Conservation (phyloP, 2,329 filamentous ascomycete species). For the Stagonosporopsis rhizophila region DNA sequence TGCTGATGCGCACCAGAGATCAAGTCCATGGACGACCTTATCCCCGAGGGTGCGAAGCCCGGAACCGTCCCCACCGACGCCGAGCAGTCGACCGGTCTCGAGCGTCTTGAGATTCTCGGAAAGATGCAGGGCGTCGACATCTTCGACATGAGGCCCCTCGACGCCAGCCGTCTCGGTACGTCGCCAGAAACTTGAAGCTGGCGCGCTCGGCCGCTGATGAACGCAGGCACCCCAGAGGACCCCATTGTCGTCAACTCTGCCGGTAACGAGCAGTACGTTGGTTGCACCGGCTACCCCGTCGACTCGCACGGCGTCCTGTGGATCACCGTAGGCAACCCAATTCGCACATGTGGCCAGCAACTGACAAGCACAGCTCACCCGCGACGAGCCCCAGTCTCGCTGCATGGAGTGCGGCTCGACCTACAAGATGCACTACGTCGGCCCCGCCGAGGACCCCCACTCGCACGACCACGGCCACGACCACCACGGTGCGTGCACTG, state of each 20-base stretch:
- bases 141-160: conserved; percentile 97
- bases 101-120: conserved; percentile 97
- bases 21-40: conserved; percentile 79
- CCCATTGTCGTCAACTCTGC: conserved; percentile 87
- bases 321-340: conserved; percentile 74
- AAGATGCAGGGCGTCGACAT: conserved; percentile 99
- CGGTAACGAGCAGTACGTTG: conserved; percentile 94
- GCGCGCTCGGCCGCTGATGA: conserved; percentile 16
- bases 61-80: conserved; percentile 92
- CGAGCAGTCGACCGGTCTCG: conserved; percentile 95
- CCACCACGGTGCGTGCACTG: conserved; percentile 30
- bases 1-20: conserved; percentile 70
- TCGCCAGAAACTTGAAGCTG: background rate
- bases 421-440: conserved; percentile 98
- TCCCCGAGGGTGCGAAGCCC: conserved; percentile 79
- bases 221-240: conserved; percentile 80
- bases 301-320: conserved; percentile 92
- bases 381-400: conserved; percentile 89
- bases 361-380: conserved; percentile 69
- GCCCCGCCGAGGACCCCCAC: conserved; percentile 77
- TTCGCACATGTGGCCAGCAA: background rate
- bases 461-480: conserved; percentile 61
- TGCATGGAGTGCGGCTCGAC: conserved; percentile 96
- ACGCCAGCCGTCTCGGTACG: conserved; percentile 84
- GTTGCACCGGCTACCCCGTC: conserved; percentile 92